Evolutionary conservation across 2,329 filamentous ascomycete genomes (phyloP), one percentile per base, ranked within the genome.

Genomic region (Monosporascus sp.): DNA sequence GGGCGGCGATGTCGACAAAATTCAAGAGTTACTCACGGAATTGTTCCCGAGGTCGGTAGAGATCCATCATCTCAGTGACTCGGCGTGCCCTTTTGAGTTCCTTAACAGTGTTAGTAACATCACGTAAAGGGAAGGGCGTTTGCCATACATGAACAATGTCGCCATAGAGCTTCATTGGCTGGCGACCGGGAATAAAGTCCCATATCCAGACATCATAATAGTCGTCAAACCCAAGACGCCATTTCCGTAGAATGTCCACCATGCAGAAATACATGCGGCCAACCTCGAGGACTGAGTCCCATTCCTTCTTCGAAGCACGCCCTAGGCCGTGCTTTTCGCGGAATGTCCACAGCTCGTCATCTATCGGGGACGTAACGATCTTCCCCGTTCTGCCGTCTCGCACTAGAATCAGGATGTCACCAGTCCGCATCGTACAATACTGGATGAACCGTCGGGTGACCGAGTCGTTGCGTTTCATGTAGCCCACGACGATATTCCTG

Each of bases 401-500:
- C 38, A 69, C 66, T 4, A 64, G 57, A 20, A 69, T 56, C 14
- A 67, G 50, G 5, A 64, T 2, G 26, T 65, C 63, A 7, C 65
- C 58, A 5, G 61, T 53, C 37, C 61, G 61, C 66, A 69, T 66
- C 16, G 59, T 56, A 47, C 59, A 60, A 40, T 67, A 67, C 45
- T 68, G 63, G 16, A 69, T 64, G 48, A 68, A 69, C 3, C 66
- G 61, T n/a, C 64, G 63, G 5, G 64, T 66, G 3, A 64, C 58
- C 7, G 66, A 61, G 47, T 67, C 65, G 34, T 67, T 65, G 2
- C 66, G 64, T 48, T 63, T 68, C 66, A 68, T 69, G n/a, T 69
- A 57, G 6, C 62, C 66, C n/a, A 66, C 67, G 7, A 69, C 52
- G 34, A 66, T 59, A 46, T 69, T 68, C 45, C 64, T 65, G 5